These are phyloP conservation scores for Colletotrichum sp. DNA, from an alignment of 2,329 filamentous ascomycete species.

Conservation along the genomic window DNA sequence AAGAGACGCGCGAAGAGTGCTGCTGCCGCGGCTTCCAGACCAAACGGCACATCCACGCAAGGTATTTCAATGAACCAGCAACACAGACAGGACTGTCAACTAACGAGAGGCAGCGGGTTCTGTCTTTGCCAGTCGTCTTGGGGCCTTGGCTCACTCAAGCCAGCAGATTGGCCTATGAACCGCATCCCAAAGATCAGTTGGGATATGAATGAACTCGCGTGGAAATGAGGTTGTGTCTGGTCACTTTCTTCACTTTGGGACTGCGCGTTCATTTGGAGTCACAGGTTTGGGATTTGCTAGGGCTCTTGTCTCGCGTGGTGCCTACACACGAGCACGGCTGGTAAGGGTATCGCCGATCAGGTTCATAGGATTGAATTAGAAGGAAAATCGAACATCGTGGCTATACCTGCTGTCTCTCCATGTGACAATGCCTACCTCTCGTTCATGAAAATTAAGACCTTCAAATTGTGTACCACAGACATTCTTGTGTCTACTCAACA, in stretches of 20 bases:
- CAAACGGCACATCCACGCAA: background rate
- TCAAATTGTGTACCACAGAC: no score
- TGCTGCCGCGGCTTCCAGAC: background rate
- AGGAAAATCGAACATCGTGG: fast-evolving
- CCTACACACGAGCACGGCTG: fast-evolving
- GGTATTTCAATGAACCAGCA: background rate
- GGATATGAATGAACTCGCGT: no score
- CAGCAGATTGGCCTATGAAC: background rate
- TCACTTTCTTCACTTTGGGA: fast-evolving
- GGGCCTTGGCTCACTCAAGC: background rate
- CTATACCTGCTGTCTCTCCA: no score
- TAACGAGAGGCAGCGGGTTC: no score
- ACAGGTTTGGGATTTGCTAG: background rate
- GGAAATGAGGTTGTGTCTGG: fast-evolving
- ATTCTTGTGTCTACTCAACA: background rate
- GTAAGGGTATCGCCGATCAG: fast-evolving
- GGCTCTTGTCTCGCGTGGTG: background rate
- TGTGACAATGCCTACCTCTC: no score
- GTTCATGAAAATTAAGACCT: no score
- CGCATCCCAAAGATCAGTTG: no score
- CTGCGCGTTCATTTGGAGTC: background rate
- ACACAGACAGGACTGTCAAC: no score
- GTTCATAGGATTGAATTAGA: background rate
- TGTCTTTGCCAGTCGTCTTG: background rate
- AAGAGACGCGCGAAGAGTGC: background rate